Evolutionary conservation across 768 basidiomycete species (phyloP).

Genomic region (Hebeloma cylindrosporum): DNA sequence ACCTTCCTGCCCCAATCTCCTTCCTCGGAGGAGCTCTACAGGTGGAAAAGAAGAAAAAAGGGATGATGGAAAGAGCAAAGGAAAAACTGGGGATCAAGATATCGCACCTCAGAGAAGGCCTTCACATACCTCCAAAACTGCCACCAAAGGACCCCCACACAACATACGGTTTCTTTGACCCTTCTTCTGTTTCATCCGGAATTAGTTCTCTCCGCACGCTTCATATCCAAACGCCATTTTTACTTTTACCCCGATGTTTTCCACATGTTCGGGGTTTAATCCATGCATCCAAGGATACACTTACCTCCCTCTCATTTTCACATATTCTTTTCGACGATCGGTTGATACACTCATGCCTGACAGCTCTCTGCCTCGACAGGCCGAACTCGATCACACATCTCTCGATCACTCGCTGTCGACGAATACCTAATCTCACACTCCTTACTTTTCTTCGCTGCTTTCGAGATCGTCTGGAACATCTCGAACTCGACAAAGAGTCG

Average conservation of each 20-base stretch:
- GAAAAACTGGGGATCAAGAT: background rate
- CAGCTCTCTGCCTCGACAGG: conserved; percentile 2
- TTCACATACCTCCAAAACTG: background rate
- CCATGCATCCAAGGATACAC: conserved; percentile 5
- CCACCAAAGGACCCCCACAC: background rate
- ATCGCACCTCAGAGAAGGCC: too few relatives aligned
- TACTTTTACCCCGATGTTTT: conserved; percentile 10
- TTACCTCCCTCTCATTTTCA: conserved; percentile 9
- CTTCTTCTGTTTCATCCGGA: background rate
- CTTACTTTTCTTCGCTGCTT: conserved; percentile 5
- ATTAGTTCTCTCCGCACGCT: background rate
- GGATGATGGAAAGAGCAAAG: conserved; percentile 1
- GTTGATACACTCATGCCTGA: conserved; percentile 6
- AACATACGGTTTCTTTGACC: conserved; percentile 1
- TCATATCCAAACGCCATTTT: conserved; percentile 13
- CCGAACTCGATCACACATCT: conserved; percentile 6
- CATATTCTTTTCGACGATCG: conserved; percentile 9
- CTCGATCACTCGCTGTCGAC: conserved; percentile 3
- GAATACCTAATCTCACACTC: background rate
- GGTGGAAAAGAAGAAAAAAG: background rate
- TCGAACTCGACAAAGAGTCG: conserved; percentile 8
- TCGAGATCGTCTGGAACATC: conserved; percentile 7
- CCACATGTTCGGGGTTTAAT: conserved; percentile 5
- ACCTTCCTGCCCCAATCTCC: background rate
- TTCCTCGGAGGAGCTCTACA: background rate